Conservation (phyloP, 768 basidiomycete species). For the Trametes cubensis region DNA sequence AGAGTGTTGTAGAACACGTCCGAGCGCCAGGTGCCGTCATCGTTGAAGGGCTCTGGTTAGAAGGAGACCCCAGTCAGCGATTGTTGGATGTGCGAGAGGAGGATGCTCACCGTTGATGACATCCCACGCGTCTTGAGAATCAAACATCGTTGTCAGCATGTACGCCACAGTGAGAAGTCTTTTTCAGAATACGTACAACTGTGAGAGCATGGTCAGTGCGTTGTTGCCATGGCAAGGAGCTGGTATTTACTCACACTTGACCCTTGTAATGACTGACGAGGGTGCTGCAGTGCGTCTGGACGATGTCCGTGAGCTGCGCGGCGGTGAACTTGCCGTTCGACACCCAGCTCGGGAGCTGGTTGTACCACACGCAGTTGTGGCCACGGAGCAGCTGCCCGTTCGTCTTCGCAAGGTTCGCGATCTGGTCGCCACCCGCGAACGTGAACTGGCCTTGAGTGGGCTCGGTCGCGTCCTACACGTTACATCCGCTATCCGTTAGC, state of each 20-base stretch:
- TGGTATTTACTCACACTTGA: slow-evolving; percentile 34
- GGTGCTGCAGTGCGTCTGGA: slow-evolving; percentile 40
- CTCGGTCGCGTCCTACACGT: slow-evolving; percentile 52
- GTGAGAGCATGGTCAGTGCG: neutral
- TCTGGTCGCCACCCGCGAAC: slow-evolving; percentile 46
- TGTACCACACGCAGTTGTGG: slow-evolving; percentile 49
- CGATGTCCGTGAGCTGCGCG: slow-evolving; percentile 36
- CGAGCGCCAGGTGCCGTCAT: slow-evolving; percentile 57
- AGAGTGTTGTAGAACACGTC: slow-evolving; percentile 57
- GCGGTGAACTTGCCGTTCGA: slow-evolving; percentile 34
- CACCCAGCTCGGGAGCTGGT: slow-evolving; percentile 46
- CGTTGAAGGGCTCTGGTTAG: slow-evolving; percentile 53
- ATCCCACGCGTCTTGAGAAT: slow-evolving; percentile 47
- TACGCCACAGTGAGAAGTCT: neutral
- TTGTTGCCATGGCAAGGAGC: neutral
- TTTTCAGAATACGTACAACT: slow-evolving; percentile 20
- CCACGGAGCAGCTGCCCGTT: slow-evolving; percentile 52
- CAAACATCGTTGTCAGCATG: slow-evolving; percentile 17
- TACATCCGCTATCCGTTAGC: neutral
- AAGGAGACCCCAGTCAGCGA: neutral
- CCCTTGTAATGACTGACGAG: slow-evolving; percentile 44
- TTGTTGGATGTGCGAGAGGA: neutral
- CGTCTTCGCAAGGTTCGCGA: slow-evolving; percentile 46
- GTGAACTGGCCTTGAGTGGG: slow-evolving; percentile 50
- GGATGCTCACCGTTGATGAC: slow-evolving; percentile 47